Conservation (phyloP, 345 rosid species). For the Brassica napus region Da-Ae NC_063448.1:50671001-50671500, state of each 20-base stretch:
- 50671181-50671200: conserved; percentile 74
- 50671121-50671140: conserved; percentile 44
- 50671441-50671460: conserved; percentile 81
- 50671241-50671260: conserved; percentile 69
- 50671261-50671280: conserved; percentile 68
- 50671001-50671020: conserved; percentile 31
- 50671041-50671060: conserved; percentile 50
- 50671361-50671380: neutral
- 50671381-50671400: conserved; percentile 84
- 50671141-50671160: conserved; percentile 57
- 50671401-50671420: conserved; percentile 93
- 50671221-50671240: conserved; percentile 91
- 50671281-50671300: conserved; percentile 82
- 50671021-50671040: conserved; percentile 49
- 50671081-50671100: conserved; percentile 79
- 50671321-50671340: conserved; percentile 8
- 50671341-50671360: neutral
- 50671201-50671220: conserved; percentile 78
- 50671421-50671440: conserved; percentile 81
- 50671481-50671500: conserved; percentile 91
- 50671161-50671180: conserved; percentile 56
- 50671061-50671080: conserved; percentile 69
- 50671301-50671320: conserved; percentile 66
- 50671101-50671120: conserved; percentile 64
- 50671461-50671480: conserved; percentile 88